Conservation (phyloP, 306 rosid species). For the Quercus variabilis region DNA sequence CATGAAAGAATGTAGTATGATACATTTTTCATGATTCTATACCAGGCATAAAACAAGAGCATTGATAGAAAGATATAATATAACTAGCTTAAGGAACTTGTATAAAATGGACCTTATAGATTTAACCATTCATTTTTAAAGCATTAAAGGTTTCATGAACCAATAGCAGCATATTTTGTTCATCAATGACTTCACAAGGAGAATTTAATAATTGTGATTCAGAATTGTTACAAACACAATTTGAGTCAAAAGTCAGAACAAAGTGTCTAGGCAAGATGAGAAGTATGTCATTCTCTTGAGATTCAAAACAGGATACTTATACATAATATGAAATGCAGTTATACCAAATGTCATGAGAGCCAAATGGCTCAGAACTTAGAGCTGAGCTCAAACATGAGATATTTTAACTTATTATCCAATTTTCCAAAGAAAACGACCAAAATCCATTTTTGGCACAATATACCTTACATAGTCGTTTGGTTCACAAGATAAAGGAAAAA, state of each 20-base stretch:
- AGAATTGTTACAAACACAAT: background rate
- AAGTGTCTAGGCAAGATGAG: background rate
- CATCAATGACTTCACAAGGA: conserved; percentile 2
- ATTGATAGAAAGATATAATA: background rate
- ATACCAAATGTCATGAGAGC: background rate
- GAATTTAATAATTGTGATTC: background rate
- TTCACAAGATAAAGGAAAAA: background rate
- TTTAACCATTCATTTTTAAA: background rate
- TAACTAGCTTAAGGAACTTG: background rate
- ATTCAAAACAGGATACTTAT: background rate
- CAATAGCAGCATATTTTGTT: background rate
- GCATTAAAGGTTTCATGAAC: background rate
- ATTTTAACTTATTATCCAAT: background rate
- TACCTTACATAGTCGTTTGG: background rate
- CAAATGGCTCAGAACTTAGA: background rate
- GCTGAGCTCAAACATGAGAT: background rate
- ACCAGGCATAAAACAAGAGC: background rate
- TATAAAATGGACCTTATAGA: background rate
- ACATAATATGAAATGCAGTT: background rate
- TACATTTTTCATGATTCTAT: background rate
- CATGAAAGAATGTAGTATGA: conserved; percentile 4
- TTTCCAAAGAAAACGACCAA: background rate
- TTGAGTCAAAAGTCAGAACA: background rate
- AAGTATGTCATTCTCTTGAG: background rate
- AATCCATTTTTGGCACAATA: background rate